Evolutionary conservation across 345 rosid genomes (phyloP).

Genomic region (Rhodamnia rubescens): DNA sequence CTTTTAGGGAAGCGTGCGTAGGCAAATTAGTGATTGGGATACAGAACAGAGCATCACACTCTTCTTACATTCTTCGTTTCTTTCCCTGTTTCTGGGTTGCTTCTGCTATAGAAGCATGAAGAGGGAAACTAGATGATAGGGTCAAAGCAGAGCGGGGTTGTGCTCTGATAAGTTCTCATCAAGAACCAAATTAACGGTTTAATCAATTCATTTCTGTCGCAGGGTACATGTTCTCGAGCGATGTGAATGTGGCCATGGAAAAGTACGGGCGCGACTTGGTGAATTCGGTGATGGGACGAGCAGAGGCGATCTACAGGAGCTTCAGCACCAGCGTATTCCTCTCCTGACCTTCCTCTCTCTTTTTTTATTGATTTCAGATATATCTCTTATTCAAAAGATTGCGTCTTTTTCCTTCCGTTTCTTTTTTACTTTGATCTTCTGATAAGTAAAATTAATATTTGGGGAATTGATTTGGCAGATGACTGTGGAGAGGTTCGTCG

Average conservation of each 20-base stretch:
- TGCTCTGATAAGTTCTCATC: not conserved
- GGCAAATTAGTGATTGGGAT: not conserved
- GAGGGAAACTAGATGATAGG: not conserved
- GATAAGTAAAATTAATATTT: not conserved
- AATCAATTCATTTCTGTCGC: not conserved
- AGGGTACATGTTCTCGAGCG: constrained; percentile 48
- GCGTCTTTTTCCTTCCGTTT: not conserved
- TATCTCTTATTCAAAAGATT: not conserved
- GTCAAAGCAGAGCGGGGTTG: not conserved
- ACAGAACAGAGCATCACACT: not conserved
- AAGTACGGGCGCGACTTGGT: constrained; percentile 42
- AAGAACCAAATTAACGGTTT: not conserved
- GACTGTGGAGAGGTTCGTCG: constrained; percentile 42
- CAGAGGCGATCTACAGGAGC: constrained; percentile 44
- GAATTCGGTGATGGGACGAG: constrained; percentile 63
- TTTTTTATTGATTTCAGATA: no score
- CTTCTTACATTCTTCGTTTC: not conserved
- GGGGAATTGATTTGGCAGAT: constrained; percentile 13
- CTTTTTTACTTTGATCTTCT: not conserved
- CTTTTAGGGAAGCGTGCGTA: not conserved
- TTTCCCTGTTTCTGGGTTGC: not conserved
- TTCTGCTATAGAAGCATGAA: not conserved
- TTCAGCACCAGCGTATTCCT: constrained; percentile 16
- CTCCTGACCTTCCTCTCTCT: not conserved
- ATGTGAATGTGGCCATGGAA: constrained; percentile 33